Evolutionary conservation across 2,329 filamentous ascomycete genomes (phyloP).

Genomic region (Colletotrichum cereale): DNA sequence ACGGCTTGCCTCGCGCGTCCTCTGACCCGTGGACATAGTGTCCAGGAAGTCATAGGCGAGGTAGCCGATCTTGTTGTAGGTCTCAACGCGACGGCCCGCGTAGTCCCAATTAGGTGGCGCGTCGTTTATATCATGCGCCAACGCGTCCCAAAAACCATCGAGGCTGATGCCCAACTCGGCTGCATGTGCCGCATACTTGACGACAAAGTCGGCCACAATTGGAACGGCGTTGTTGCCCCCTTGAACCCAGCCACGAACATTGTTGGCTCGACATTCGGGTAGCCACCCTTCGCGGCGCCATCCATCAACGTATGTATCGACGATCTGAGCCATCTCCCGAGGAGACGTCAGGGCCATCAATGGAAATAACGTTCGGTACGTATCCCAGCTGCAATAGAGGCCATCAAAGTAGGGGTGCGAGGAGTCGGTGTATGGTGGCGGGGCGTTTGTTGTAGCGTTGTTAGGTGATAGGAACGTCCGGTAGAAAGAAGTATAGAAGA

Average conservation of each 20-base stretch:
- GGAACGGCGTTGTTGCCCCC: slow-evolving; percentile 22
- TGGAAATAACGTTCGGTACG: slow-evolving; percentile 16
- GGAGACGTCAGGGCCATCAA: slow-evolving; percentile 18
- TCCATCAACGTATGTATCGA: slow-evolving; percentile 18
- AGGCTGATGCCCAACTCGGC: background rate
- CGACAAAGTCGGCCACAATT: slow-evolving; percentile 13
- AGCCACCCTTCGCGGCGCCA: slow-evolving; percentile 14
- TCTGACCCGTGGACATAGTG: background rate
- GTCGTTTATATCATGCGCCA: slow-evolving; percentile 12
- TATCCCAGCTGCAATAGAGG: slow-evolving; percentile 24
- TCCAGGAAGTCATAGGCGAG: slow-evolving; percentile 14
- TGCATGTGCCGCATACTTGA: slow-evolving; percentile 18
- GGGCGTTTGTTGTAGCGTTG: slow-evolving; percentile 15
- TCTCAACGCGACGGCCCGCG: slow-evolving; percentile 11
- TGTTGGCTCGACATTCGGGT: slow-evolving; percentile 21
- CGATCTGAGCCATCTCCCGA: slow-evolving; percentile 21
- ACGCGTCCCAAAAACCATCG: slow-evolving; percentile 13
- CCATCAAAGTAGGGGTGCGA: slow-evolving; percentile 6
- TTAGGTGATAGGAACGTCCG: slow-evolving; percentile 26
- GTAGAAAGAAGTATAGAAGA: slow-evolving; percentile 25
- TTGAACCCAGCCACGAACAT: slow-evolving; percentile 15
- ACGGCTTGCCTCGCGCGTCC: slow-evolving; percentile 21
- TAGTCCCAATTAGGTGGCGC: slow-evolving; percentile 17
- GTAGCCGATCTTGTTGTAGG: slow-evolving; percentile 22
- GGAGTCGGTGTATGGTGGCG: background rate